Evolutionary conservation across 176 grass and related monocot genomes (phyloP).

Genomic region (Oryza rufipogon): DNA sequence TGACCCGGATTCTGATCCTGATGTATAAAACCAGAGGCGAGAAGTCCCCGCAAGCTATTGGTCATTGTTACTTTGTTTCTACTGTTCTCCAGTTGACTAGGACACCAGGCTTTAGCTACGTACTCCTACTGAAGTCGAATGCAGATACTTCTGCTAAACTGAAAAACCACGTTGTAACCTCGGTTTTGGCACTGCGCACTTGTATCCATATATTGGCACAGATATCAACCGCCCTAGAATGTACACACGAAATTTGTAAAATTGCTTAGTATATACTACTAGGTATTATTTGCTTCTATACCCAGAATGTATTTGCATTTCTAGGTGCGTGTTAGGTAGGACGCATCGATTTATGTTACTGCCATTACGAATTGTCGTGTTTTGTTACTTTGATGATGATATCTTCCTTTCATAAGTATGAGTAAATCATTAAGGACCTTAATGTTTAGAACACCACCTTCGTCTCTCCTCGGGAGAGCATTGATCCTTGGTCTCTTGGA

Average conservation of each 20-base stretch:
- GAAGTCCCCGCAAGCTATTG: background rate
- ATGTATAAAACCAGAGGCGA: background rate
- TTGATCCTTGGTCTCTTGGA: background rate
- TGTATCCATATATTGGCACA: background rate
- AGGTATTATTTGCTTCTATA: no score
- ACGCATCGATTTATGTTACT: background rate
- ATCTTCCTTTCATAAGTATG: background rate
- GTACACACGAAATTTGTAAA: background rate
- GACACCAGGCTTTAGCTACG: background rate
- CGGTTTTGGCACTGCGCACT: no score
- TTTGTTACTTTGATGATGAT: background rate
- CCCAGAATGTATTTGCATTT: background rate
- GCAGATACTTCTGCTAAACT: background rate
- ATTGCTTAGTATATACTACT: background rate
- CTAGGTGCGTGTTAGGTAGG: background rate
- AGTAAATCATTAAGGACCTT: background rate
- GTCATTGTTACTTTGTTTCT: background rate
- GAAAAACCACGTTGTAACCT: background rate
- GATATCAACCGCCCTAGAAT: background rate
- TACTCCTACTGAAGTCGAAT: background rate
- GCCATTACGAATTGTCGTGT: background rate
- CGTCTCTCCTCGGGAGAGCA: background rate
- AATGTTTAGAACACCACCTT: background rate
- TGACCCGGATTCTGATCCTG: background rate
- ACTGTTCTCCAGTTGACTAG: background rate